Conservation (phyloP, 2,329 filamentous ascomycete genomes). For the Aureobasidium zeae region DNA sequence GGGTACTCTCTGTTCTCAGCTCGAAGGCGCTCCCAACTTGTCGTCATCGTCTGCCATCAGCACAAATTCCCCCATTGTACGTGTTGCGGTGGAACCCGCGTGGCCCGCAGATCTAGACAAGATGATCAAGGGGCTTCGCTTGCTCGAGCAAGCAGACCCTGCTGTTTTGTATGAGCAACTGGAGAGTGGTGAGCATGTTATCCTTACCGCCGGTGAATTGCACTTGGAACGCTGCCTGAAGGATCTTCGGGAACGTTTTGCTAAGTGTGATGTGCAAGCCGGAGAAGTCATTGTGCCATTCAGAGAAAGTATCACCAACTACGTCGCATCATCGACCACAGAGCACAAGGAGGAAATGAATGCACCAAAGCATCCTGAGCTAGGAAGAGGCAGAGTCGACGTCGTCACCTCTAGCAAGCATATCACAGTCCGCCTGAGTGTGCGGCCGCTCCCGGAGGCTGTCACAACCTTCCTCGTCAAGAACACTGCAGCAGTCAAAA, state of each 20-base stretch:
- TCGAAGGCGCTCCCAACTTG: constrained; percentile 80
- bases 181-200: constrained; percentile 85
- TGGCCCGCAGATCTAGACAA: constrained; percentile 87
- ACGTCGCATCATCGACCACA: constrained; percentile 9
- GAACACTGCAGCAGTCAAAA: constrained; percentile 69
- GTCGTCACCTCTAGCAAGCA: constrained; percentile 77
- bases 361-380: constrained; percentile 70
- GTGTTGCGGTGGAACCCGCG: constrained; percentile 86
- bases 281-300: constrained; percentile 94
- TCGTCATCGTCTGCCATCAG: constrained; percentile 73
- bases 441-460: constrained; percentile 65
- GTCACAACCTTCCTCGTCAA: constrained; percentile 81
- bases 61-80: constrained; percentile 70
- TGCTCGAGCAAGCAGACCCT: constrained; percentile 89
- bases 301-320: constrained; percentile 75
- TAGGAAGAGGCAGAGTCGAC: constrained; percentile 73
- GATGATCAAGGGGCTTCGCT: constrained; percentile 78
- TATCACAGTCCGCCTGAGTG: constrained; percentile 64
- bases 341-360: constrained; percentile 73
- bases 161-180: constrained; percentile 95
- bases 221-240: constrained; percentile 91
- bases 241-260: constrained; percentile 85
- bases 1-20: constrained; percentile 79
- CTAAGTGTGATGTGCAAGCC: constrained; percentile 86
- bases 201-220: constrained; percentile 85